A percentile compares a stretch with the other conserved stretches of the same genome.
These are phyloP conservation scores for Micractinium sp. DNA, from an alignment of 139 green algal species.

Conservation along the genomic window DNA sequence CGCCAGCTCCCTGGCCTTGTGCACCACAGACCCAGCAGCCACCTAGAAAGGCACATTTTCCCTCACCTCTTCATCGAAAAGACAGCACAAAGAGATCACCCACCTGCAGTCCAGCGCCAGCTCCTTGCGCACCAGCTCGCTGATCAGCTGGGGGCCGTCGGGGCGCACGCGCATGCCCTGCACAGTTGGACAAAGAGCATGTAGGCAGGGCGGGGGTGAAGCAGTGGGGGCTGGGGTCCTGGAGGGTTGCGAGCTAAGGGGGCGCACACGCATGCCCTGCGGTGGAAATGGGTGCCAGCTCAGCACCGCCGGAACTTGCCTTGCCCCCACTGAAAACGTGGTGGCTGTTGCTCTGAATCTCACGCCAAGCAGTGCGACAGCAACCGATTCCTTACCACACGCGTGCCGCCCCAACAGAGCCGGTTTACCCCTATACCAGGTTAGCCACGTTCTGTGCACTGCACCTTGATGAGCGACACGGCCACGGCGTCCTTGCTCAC, in stretches of 20 bases:
- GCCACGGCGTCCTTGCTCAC: constrained; percentile 61
- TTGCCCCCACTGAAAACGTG: no score
- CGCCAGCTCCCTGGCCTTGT: no score
- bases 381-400: no score
- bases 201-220: background rate
- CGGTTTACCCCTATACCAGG: background rate
- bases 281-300: background rate
- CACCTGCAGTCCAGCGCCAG: constrained; percentile 70
- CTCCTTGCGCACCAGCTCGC: constrained; percentile 66
- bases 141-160: constrained; percentile 85
- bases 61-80: no score
- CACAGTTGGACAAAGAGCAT: no score
- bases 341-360: background rate
- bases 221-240: background rate
- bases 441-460: background rate
- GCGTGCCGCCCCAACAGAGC: background rate
- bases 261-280: background rate
- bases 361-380: no score
- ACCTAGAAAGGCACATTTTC: no score
- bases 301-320: no score
- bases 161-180: constrained; percentile 78
- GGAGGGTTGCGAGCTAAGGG: background rate
- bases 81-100: background rate
- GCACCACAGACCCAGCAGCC: no score
- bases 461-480: constrained; percentile 74